Conservation (phyloP, 495 filamentous ascomycete species). For the Oleoguttula mirabilis region DNA sequence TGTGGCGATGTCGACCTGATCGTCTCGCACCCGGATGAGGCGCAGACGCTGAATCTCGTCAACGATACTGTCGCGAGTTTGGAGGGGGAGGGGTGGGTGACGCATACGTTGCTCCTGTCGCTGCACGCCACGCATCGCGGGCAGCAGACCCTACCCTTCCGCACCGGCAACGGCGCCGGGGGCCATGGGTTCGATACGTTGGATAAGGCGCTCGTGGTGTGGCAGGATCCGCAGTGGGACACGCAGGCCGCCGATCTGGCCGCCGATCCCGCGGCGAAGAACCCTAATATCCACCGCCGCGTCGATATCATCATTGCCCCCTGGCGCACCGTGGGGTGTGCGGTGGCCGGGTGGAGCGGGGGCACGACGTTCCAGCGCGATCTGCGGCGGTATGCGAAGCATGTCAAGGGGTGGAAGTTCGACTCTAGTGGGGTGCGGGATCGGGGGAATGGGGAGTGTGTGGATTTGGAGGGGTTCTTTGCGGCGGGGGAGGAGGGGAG, state of each 20-base stretch:
- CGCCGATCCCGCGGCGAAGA: slow-evolving; percentile 34
- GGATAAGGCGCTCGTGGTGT: slow-evolving; percentile 86
- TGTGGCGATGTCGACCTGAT: slow-evolving; percentile 80
- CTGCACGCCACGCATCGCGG: slow-evolving; percentile 53
- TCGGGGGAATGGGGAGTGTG: slow-evolving; percentile 48
- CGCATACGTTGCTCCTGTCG: slow-evolving; percentile 64
- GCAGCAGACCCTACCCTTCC: slow-evolving; percentile 53
- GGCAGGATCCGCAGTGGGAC: slow-evolving; percentile 64
- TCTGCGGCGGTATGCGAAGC: slow-evolving; percentile 66
- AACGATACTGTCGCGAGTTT: slow-evolving; percentile 54
- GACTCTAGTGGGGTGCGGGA: slow-evolving; percentile 77
- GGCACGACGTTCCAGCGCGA: slow-evolving; percentile 86
- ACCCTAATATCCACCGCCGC: slow-evolving; percentile 65
- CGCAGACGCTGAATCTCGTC: slow-evolving; percentile 52
- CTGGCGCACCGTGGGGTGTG: slow-evolving; percentile 79
- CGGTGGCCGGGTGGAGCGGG: slow-evolving; percentile 76
- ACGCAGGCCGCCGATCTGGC: slow-evolving; percentile 27
- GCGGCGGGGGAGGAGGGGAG: slow-evolving; percentile 23
- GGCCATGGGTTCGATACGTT: slow-evolving; percentile 66
- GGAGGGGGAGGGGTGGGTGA: slow-evolving; percentile 59
- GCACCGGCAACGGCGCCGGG: slow-evolving; percentile 30
- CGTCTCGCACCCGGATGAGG: slow-evolving; percentile 63
- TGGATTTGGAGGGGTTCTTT: slow-evolving; percentile 46
- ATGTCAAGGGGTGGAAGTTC: slow-evolving; percentile 65
- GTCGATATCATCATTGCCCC: slow-evolving; percentile 92